Evolutionary conservation across 805 yeast species (phyloP).

Genomic region (Wickerhamiella occidentalis): DNA sequence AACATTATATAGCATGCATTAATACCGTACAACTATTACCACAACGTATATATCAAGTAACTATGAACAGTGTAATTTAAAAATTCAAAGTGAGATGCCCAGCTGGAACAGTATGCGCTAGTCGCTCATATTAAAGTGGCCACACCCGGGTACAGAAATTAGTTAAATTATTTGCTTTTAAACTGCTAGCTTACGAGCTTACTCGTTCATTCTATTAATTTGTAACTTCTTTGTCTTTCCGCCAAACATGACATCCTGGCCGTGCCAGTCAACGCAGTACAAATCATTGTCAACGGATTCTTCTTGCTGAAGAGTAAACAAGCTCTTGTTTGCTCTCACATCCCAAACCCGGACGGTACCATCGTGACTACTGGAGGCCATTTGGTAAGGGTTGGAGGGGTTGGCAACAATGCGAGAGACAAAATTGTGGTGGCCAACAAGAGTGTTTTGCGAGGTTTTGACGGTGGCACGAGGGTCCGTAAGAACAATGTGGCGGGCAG

Average conservation of each 20-base stretch:
- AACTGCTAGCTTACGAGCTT: neutral
- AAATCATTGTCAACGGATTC: constrained; percentile 46
- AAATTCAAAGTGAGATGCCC: too few species aligned
- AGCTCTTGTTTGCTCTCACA: constrained; percentile 66
- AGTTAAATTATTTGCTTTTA: too few species aligned
- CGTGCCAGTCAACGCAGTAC: constrained; percentile 78
- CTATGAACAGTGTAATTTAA: too few species aligned
- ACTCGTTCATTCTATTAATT: constrained; percentile 40
- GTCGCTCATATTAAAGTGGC: too few species aligned
- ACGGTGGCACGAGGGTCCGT: constrained; percentile 78
- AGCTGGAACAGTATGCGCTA: too few species aligned
- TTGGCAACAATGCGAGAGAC: constrained; percentile 66
- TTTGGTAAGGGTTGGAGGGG: constrained; percentile 69
- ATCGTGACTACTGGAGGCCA: constrained; percentile 90
- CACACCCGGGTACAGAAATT: too few species aligned
- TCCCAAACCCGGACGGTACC: constrained; percentile 96
- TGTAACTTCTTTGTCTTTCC: constrained; percentile 92
- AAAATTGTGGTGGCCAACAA: constrained; percentile 83
- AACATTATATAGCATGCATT: constrained; percentile 12
- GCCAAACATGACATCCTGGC: constrained; percentile 76
- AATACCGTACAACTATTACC: neutral
- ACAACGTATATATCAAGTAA: too few species aligned
- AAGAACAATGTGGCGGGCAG: constrained; percentile 91
- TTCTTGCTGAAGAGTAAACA: constrained; percentile 65
- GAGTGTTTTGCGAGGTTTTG: constrained; percentile 50